Percentiles rank a stretch among this genome's conserved stretches.
Evolutionary conservation across 495 filamentous ascomycete genomes (phyloP).

Genomic region (Podospora comata): DNA sequence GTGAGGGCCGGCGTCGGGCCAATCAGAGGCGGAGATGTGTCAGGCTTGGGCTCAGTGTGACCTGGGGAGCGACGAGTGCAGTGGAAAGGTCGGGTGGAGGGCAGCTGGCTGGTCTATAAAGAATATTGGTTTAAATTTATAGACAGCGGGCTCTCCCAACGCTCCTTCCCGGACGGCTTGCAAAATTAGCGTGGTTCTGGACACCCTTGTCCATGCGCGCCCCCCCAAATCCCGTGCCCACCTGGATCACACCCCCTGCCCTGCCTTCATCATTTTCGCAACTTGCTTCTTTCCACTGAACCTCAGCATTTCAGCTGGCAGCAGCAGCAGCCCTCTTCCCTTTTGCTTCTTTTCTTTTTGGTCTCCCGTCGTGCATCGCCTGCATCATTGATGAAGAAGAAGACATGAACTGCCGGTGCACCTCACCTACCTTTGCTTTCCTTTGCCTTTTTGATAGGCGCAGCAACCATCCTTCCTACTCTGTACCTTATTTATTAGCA

Average conservation of each 20-base stretch:
- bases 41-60: conserved; percentile 11
- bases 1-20: conserved; percentile 12
- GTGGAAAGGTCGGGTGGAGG: conserved; percentile 38
- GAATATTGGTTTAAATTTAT: conserved; percentile 43
- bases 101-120: conserved; percentile 39
- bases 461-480: background rate
- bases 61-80: conserved; percentile 25
- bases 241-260: conserved; percentile 9
- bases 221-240: conserved; percentile 23
- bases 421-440: background rate
- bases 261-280: conserved; percentile 18
- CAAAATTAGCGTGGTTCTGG: conserved; percentile 36
- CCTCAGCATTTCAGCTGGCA: background rate
- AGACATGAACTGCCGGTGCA: no score
- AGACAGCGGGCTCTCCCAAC: conserved; percentile 36
- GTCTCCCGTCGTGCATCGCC: background rate
- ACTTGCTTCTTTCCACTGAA: conserved; percentile 6
- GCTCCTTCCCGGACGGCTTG: conserved; percentile 25
- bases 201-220: conserved; percentile 29
- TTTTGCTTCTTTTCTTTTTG: background rate
- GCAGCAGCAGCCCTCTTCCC: background rate
- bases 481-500: no score
- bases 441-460: background rate
- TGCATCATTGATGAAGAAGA: background rate
- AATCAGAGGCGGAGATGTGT: background rate